A percentile compares a stretch with the other conserved stretches of the same genome.
These are phyloP conservation scores for Trichoderma gamsii DNA, from an alignment of 495 filamentous ascomycete genomes.

Conservation along the genomic window DNA sequence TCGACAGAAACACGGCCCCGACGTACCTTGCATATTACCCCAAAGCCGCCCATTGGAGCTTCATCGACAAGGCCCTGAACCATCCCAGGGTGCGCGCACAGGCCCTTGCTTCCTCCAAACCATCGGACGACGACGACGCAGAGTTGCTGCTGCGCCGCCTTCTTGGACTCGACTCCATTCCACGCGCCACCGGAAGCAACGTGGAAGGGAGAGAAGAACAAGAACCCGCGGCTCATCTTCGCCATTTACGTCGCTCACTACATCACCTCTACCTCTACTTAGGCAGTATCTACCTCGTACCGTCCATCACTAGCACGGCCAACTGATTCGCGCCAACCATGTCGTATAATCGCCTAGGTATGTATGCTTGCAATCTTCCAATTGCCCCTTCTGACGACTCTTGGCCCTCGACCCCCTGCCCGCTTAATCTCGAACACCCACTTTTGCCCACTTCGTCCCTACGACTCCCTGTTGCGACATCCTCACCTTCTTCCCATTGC, in stretches of 20 bases:
- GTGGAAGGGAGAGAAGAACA: neutral
- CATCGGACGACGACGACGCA: neutral
- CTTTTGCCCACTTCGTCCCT: conserved; percentile 9
- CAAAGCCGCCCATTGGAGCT: neutral
- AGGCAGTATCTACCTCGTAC: neutral
- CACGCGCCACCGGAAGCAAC: conserved; percentile 2
- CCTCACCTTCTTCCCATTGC: neutral
- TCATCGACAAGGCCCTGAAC: neutral
- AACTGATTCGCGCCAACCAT: conserved; percentile 31
- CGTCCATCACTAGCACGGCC: neutral
- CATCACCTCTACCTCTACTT: no score
- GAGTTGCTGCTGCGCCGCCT: neutral
- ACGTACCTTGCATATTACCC: conserved; percentile 5
- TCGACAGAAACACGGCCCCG: neutral
- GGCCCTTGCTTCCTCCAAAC: neutral
- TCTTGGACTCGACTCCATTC: neutral
- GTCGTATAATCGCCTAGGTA: conserved; percentile 70
- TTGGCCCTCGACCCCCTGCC: neutral
- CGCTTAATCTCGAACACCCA: conserved; percentile 14
- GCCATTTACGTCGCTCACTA: no score
- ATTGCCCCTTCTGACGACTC: neutral
- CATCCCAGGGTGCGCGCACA: neutral
- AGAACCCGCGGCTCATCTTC: no score
- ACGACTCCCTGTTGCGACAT: conserved; percentile 6
- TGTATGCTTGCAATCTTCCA: conserved; percentile 30